phyloP scores from a whole-genome alignment of 2,329 filamentous ascomycete species.

The Clarireedia homoeocarpa region DNA sequence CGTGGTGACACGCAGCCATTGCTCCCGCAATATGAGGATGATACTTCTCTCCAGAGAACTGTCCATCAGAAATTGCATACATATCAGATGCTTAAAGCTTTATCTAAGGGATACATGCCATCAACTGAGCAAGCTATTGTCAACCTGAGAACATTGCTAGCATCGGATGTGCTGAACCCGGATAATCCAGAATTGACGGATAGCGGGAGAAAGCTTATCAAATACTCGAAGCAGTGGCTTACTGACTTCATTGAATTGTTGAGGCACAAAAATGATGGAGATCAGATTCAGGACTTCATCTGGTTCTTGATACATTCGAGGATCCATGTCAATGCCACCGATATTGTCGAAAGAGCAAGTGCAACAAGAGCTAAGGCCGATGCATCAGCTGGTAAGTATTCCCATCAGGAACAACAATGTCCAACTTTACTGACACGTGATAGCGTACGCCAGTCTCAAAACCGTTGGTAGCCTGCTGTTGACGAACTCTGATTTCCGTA shows the following conservation, averaged over 20 bases:
- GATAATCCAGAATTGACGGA: slow-evolving; percentile 67
- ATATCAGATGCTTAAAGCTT: slow-evolving; percentile 82
- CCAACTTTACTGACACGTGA: slow-evolving; percentile 19
- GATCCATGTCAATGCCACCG: slow-evolving; percentile 57
- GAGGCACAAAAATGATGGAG: slow-evolving; percentile 70
- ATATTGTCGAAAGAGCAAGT: slow-evolving; percentile 52
- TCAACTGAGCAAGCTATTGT: slow-evolving; percentile 77
- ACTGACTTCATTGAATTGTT: slow-evolving; percentile 75
- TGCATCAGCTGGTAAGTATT: slow-evolving; percentile 54
- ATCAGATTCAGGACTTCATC: slow-evolving; percentile 86
- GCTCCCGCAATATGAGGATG: slow-evolving; percentile 74
- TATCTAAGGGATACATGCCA: slow-evolving; percentile 83
- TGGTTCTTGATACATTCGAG: slow-evolving; percentile 77
- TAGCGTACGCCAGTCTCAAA: slow-evolving; percentile 72
- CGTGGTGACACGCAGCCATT: slow-evolving; percentile 49
- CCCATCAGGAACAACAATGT: neutral
- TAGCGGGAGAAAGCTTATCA: slow-evolving; percentile 65
- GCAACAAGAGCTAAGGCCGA: slow-evolving; percentile 62
- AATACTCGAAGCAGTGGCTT: slow-evolving; percentile 65
- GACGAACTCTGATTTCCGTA: slow-evolving; percentile 82
- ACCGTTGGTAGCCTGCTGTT: slow-evolving; percentile 80
- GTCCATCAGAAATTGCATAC: slow-evolving; percentile 86
- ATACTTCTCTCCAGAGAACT: slow-evolving; percentile 67
- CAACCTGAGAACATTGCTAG: slow-evolving; percentile 71
- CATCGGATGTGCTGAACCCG: slow-evolving; percentile 71